A percentile compares a stretch with the other conserved stretches of the same genome.
Evolutionary conservation across 768 basidiomycete genomes (phyloP).

Genomic region (Boletus rubescentipes): DNA sequence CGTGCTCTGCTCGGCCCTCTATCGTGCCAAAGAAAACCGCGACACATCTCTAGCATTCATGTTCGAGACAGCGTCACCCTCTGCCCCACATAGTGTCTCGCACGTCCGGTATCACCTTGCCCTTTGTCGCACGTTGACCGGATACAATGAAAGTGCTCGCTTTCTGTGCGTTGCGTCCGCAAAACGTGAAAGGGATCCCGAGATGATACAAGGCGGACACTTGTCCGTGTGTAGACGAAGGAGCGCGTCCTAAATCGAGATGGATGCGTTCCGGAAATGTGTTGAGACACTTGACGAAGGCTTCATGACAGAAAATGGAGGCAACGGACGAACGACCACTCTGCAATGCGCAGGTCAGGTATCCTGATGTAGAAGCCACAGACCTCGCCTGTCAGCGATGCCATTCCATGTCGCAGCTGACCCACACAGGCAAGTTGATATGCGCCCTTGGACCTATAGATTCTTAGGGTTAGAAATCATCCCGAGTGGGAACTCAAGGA

Average conservation of each 20-base stretch:
- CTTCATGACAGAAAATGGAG: conserved; percentile 41
- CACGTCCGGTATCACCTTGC: conserved; percentile 53
- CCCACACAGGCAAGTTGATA: conserved; percentile 25
- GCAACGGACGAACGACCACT: conserved; percentile 19
- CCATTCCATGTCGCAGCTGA: conserved; percentile 19
- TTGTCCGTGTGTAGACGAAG: conserved; percentile 38
- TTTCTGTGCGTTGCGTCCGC: conserved; percentile 26
- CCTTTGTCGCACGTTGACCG: conserved; percentile 29
- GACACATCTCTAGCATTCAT: conserved; percentile 49
- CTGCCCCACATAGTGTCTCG: conserved; percentile 34
- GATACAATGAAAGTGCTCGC: conserved; percentile 24
- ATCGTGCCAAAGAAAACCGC: conserved; percentile 34
- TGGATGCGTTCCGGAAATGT: conserved; percentile 55
- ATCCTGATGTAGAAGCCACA: conserved; percentile 1
- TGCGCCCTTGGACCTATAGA: conserved; percentile 35
- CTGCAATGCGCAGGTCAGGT: conserved; percentile 9
- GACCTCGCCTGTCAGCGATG: conserved; percentile 19
- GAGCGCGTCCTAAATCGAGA: conserved; percentile 20
- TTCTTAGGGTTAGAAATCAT: conserved; percentile 66
- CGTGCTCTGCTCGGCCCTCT: conserved; percentile 42
- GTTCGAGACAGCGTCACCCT: conserved; percentile 6
- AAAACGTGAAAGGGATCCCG: conserved; percentile 44
- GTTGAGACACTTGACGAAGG: conserved; percentile 35
- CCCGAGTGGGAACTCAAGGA: conserved; percentile 33
- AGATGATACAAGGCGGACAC: conserved; percentile 48